Evolutionary conservation across 2,329 filamentous ascomycete species (phyloP).

Genomic region (Dactylellina parvicollis): DNA sequence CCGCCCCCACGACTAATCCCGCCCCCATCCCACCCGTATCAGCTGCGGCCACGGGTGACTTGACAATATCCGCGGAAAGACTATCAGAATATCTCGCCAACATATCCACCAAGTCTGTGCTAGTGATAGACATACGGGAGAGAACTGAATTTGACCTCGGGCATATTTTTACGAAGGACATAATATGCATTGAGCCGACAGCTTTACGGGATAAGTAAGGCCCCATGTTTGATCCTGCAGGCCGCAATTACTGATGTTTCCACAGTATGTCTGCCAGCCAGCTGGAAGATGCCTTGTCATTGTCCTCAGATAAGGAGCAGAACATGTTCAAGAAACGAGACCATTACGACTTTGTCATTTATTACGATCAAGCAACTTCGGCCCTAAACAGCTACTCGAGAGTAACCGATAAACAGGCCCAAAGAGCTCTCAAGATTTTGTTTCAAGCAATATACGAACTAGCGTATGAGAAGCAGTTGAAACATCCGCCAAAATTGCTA

Average conservation of each 20-base stretch:
- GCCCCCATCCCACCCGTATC: slow-evolving; percentile 59
- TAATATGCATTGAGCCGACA: slow-evolving; percentile 90
- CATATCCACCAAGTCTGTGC: slow-evolving; percentile 69
- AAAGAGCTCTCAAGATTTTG: slow-evolving; percentile 73
- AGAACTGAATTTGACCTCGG: slow-evolving; percentile 85
- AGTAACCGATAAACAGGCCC: slow-evolving; percentile 62
- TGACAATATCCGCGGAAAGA: slow-evolving; percentile 72
- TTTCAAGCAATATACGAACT: slow-evolving; percentile 84
- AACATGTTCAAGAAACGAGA: slow-evolving; percentile 76
- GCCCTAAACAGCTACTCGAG: slow-evolving; percentile 59
- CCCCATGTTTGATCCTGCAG: slow-evolving; percentile 59
- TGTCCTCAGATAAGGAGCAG: slow-evolving; percentile 78
- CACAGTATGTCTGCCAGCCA: slow-evolving; percentile 69
- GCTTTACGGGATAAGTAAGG: slow-evolving; percentile 75
- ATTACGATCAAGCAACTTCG: slow-evolving; percentile 79
- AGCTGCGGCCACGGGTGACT: slow-evolving; percentile 61
- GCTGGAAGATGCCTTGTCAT: slow-evolving; percentile 73
- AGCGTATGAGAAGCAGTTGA: slow-evolving; percentile 80
- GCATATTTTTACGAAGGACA: slow-evolving; percentile 83
- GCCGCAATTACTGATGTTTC: slow-evolving; percentile 7
- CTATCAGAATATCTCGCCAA: slow-evolving; percentile 75
- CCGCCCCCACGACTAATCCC: slow-evolving; percentile 60
- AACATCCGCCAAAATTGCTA: slow-evolving; percentile 78
- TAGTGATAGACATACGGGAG: slow-evolving; percentile 85
- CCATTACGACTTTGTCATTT: slow-evolving; percentile 85